These are phyloP conservation scores for Vigna reflexopilosa DNA, from an alignment of 306 rosid genomes.

Conservation along the genomic window DNA sequence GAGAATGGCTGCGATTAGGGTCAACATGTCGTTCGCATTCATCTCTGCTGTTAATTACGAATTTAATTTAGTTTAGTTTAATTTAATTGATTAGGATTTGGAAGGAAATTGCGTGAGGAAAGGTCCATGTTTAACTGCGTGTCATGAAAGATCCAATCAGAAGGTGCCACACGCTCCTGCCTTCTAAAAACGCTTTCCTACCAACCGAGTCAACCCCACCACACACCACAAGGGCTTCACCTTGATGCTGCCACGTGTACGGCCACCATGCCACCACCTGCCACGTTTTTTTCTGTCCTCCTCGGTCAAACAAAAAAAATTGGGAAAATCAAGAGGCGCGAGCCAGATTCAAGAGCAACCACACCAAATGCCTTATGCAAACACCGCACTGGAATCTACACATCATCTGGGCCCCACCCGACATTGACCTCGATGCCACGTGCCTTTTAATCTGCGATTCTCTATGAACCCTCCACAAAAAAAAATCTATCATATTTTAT, in stretches of 20 bases:
- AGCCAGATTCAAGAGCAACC: slow-evolving; percentile 19
- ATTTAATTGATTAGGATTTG: background rate
- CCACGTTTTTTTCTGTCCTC: background rate
- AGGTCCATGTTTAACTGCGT: slow-evolving; percentile 30
- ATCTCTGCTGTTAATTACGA: background rate
- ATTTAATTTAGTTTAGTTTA: background rate
- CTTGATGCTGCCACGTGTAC: slow-evolving; percentile 44
- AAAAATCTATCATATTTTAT: too few relatives aligned
- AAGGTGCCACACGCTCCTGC: background rate
- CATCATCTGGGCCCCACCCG: slow-evolving; percentile 39
- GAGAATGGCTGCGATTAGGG: slow-evolving; percentile 12
- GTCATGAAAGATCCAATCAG: background rate
- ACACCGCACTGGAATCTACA: slow-evolving; percentile 45
- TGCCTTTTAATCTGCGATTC: slow-evolving; percentile 39
- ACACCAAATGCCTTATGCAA: slow-evolving; percentile 34
- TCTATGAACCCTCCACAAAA: background rate
- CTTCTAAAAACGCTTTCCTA: slow-evolving; percentile 9
- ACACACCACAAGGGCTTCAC: background rate
- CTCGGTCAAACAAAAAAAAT: slow-evolving; percentile 49
- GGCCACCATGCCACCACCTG: slow-evolving; percentile 27
- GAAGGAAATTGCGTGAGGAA: slow-evolving; percentile 38
- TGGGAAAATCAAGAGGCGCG: background rate
- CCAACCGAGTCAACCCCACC: slow-evolving; percentile 44
- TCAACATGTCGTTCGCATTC: slow-evolving; percentile 32
- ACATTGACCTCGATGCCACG: slow-evolving; percentile 42